These are phyloP conservation scores for Aureobasidium uvarum DNA, from an alignment of 2,329 filamentous ascomycete species.

Conservation along the genomic window DNA sequence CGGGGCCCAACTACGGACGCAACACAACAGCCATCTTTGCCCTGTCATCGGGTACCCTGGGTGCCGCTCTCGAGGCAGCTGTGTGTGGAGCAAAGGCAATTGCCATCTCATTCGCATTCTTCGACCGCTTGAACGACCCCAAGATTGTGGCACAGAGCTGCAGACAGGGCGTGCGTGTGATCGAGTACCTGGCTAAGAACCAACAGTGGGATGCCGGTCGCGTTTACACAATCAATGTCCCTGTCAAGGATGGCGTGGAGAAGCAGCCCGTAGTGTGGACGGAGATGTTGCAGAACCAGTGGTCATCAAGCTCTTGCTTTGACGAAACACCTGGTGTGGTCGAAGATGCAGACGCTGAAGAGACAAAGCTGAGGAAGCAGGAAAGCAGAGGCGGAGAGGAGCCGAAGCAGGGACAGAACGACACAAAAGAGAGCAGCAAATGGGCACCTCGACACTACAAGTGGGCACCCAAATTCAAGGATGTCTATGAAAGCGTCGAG, in stretches of 20 bases:
- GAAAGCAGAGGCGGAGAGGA: constrained; percentile 47
- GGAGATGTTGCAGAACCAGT: constrained; percentile 84
- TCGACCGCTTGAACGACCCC: constrained; percentile 78
- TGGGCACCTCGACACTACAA: constrained; percentile 87
- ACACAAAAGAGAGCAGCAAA: constrained; percentile 43
- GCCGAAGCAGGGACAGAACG: constrained; percentile 38
- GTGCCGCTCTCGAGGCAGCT: constrained; percentile 51
- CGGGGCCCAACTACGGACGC: constrained; percentile 47
- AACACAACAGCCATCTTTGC: constrained; percentile 53
- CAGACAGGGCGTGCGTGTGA: constrained; percentile 68
- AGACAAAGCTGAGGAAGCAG: constrained; percentile 69
- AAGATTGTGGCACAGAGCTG: constrained; percentile 75
- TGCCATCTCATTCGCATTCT: constrained; percentile 88
- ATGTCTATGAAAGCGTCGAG: constrained; percentile 86
- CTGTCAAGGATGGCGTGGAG: constrained; percentile 70
- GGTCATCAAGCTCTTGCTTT: constrained; percentile 82
- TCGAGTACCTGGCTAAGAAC: constrained; percentile 73
- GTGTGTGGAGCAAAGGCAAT: constrained; percentile 59
- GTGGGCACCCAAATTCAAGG: constrained; percentile 84
- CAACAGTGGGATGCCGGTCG: constrained; percentile 68
- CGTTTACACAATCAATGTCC: constrained; percentile 83
- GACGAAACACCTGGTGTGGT: constrained; percentile 67
- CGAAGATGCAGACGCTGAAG: constrained; percentile 61
- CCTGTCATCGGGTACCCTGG: constrained; percentile 51
- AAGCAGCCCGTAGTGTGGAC: constrained; percentile 68